These are phyloP conservation scores for Aurantiochytrium sp. DNA, from an alignment of 108 stramenopile genomes.

Conservation along the genomic window DNA sequence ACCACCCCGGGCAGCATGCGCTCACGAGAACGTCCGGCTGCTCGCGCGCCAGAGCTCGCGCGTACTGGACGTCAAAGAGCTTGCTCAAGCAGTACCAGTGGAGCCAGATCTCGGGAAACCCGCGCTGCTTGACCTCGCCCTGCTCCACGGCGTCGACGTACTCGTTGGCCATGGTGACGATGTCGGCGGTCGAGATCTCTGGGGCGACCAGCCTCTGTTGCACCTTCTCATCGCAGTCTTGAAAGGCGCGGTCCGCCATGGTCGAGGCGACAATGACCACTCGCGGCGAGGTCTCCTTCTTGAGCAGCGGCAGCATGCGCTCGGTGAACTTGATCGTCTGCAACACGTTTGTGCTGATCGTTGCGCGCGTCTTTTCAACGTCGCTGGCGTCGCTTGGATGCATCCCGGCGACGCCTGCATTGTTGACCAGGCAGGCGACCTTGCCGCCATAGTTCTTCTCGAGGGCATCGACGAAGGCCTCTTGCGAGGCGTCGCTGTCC, in stretches of 20 bases:
- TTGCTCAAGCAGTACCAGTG: conserved; percentile 78
- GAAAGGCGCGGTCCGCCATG: conserved; percentile 44
- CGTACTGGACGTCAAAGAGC: conserved; percentile 69
- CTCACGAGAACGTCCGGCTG: conserved; percentile 55
- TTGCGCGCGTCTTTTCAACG: conserved; percentile 55
- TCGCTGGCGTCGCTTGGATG: conserved; percentile 63
- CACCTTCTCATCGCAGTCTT: conserved; percentile 31
- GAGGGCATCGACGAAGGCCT: not conserved
- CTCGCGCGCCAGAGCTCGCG: conserved; percentile 65
- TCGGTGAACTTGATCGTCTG: conserved; percentile 68
- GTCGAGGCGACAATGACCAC: conserved; percentile 63
- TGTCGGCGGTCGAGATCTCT: conserved; percentile 48
- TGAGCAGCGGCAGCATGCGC: conserved; percentile 56
- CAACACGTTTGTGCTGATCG: conserved; percentile 62
- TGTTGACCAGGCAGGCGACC: not conserved
- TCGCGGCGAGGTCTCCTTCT: conserved; percentile 50
- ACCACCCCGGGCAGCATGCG: conserved; percentile 72
- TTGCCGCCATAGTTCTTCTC: not conserved
- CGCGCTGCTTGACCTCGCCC: conserved; percentile 55
- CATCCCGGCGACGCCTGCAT: conserved; percentile 36
- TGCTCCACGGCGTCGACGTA: conserved; percentile 62
- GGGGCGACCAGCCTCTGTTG: conserved; percentile 38
- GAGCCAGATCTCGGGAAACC: conserved; percentile 53
- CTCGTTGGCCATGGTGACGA: conserved; percentile 48
- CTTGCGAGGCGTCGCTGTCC: not conserved